These are phyloP conservation scores for Volvox reticuliferus DNA, from an alignment of 139 green algal genomes.

Conservation along the genomic window DNA sequence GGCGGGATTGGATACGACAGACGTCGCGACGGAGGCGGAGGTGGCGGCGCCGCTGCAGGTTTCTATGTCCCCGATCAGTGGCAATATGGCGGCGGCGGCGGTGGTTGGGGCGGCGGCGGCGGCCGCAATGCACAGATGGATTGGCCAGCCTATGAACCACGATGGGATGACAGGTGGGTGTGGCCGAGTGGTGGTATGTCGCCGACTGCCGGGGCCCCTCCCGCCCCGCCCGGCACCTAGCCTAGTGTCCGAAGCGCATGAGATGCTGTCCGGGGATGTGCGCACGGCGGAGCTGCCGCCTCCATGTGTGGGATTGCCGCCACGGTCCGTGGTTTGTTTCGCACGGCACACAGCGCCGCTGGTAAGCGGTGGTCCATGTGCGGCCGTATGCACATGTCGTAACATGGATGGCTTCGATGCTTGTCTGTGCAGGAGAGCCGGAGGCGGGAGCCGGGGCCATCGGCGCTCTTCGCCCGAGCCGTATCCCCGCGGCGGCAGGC, in stretches of 20 bases:
- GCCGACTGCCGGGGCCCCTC: no score
- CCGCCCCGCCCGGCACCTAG: no score
- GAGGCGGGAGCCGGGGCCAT: neutral
- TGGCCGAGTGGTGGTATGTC: no score
- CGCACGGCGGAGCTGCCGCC: no score
- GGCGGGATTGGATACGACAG: neutral
- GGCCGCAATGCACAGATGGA: slow-evolving; percentile 29
- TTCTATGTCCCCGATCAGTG: neutral
- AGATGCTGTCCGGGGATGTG: no score
- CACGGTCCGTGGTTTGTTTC: no score
- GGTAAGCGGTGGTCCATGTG: no score
- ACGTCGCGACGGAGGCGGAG: slow-evolving; percentile 1
- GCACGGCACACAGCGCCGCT: no score
- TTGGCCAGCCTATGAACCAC: slow-evolving; percentile 15
- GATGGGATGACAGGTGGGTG: neutral
- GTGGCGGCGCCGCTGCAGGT: neutral
- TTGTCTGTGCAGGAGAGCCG: neutral
- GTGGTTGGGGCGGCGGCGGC: neutral
- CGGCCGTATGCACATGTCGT: no score
- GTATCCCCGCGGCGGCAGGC: neutral
- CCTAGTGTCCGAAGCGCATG: no score
- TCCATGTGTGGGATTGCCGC: no score
- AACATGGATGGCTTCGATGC: neutral
- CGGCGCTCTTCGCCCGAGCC: slow-evolving; percentile 22
- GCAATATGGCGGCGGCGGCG: neutral